These are phyloP conservation scores for Termitomyces titanicus DNA, from an alignment of 768 basidiomycete genomes.

Conservation along the genomic window DNA sequence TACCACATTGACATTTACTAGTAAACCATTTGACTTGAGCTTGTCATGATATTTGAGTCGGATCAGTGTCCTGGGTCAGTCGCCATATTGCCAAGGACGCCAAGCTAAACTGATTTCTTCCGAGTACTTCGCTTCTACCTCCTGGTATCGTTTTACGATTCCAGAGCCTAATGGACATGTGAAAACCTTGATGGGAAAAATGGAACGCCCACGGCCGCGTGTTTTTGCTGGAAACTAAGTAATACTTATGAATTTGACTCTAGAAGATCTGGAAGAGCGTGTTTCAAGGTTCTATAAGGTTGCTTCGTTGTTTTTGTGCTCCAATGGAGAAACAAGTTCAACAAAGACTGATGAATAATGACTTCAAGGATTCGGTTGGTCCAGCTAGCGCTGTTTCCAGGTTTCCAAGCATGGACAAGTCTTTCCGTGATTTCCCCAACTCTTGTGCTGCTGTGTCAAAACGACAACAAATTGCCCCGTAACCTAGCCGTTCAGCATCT, in stretches of 20 bases:
- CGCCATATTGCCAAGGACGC: slow-evolving; percentile 5
- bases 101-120: background rate
- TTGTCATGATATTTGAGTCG: background rate
- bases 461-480: background rate
- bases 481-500: background rate
- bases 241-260: no score
- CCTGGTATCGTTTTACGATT: background rate
- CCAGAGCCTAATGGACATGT: no score
- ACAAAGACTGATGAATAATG: background rate
- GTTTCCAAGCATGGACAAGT: background rate
- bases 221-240: no score
- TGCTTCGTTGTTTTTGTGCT: no score
- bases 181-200: no score
- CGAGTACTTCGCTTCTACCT: background rate
- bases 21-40: background rate
- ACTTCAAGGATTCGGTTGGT: background rate
- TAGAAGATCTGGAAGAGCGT: no score
- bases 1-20: no score
- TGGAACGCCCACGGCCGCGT: no score
- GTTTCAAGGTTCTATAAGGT: no score
- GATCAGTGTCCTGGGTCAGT: no score
- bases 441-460: slow-evolving; percentile 19
- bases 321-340: background rate
- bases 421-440: slow-evolving; percentile 9
- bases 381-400: background rate